Percentiles rank a stretch among this genome's conserved stretches.
Evolutionary conservation across 2,329 filamentous ascomycete genomes (phyloP).

Genomic region (Stachybotrys echinatus): DNA sequence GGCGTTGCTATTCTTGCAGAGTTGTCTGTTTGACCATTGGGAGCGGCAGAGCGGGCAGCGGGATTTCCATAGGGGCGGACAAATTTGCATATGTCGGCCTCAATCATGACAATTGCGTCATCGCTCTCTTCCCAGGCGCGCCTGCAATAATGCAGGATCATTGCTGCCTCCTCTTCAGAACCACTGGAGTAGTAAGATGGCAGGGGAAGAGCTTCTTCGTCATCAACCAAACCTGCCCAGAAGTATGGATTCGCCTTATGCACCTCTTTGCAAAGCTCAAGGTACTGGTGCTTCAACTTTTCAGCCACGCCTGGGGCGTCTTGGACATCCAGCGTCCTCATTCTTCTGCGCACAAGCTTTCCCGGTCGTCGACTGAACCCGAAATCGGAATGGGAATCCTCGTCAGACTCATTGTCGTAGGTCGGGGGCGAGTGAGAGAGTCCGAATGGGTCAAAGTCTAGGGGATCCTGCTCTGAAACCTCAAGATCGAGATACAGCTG

Average conservation of each 20-base stretch:
- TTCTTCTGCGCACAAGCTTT: background rate
- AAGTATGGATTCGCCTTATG: slow-evolving; percentile 4
- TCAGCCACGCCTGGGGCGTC: background rate
- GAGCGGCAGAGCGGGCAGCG: background rate
- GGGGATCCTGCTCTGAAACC: background rate
- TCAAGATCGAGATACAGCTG: slow-evolving; percentile 5
- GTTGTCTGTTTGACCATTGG: background rate
- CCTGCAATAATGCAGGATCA: slow-evolving; percentile 3
- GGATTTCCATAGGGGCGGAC: background rate
- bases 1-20: background rate
- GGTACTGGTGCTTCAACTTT: slow-evolving; percentile 2
- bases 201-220: background rate
- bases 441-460: too few species aligned
- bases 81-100: background rate
- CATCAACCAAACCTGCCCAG: slow-evolving; percentile 3
- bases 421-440: background rate
- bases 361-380: slow-evolving; percentile 1
- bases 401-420: background rate
- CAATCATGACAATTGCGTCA: slow-evolving; percentile 2
- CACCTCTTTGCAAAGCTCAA: slow-evolving; percentile 1
- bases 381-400: background rate
- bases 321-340: background rate
- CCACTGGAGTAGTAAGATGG: background rate
- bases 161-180: slow-evolving; percentile 5
- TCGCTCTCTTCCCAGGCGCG: slow-evolving; percentile 5